Percentiles rank a stretch among this genome's conserved stretches.
phyloP scores from a whole-genome alignment of 169 alveolate species.

The Cyclospora cayetanensis region DNA sequence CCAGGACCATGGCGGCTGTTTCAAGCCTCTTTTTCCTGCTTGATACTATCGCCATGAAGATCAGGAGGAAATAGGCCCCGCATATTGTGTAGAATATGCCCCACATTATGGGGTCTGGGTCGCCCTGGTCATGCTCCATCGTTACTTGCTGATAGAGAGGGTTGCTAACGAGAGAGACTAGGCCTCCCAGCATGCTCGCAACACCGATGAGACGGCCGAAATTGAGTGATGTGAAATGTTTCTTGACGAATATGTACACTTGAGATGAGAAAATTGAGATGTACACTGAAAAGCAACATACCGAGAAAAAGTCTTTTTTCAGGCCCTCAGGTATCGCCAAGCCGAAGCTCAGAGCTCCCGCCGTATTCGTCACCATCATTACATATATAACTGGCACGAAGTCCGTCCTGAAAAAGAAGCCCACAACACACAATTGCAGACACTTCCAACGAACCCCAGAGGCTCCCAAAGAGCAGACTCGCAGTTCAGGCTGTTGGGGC shows the following conservation, averaged over 20 bases:
- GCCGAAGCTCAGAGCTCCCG: neutral
- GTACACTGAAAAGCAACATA: slow-evolving; percentile 46
- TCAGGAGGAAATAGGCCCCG: neutral
- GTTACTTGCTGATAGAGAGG: slow-evolving; percentile 55
- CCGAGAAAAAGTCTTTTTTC: neutral
- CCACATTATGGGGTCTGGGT: neutral
- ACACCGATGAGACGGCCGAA: slow-evolving; percentile 79
- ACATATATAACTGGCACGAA: neutral
- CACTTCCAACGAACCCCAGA: too few relatives aligned
- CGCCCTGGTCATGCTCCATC: neutral
- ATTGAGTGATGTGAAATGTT: slow-evolving; percentile 72
- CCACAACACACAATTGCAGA: too few relatives aligned
- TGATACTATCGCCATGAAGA: neutral
- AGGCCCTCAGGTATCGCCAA: neutral
- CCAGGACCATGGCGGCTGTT: too few relatives aligned
- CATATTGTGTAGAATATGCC: neutral
- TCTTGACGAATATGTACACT: slow-evolving; percentile 73
- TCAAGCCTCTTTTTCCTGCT: too few relatives aligned
- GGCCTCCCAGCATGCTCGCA: slow-evolving; percentile 77
- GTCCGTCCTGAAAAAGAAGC: slow-evolving; percentile 2
- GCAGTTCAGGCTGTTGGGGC: too few relatives aligned
- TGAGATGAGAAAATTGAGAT: slow-evolving; percentile 78
- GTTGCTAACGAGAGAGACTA: slow-evolving; percentile 71
- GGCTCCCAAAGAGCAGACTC: too few relatives aligned
- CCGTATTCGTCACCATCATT: neutral